phyloP scores from a whole-genome alignment of 2,329 filamentous ascomycete genomes.

The Phoma sp. region DNA sequence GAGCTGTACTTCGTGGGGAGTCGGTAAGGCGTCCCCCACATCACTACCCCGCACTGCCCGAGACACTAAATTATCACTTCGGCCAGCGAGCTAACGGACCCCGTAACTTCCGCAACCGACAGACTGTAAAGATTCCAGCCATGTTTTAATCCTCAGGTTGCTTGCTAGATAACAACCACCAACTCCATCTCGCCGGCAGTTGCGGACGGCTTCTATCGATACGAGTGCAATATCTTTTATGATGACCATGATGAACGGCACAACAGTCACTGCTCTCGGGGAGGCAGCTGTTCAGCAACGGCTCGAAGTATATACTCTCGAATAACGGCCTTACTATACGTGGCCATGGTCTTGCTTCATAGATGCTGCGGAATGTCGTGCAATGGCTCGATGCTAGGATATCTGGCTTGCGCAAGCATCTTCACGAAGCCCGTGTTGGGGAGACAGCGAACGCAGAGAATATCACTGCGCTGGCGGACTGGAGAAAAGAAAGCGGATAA shows the following conservation, averaged over 20 bases:
- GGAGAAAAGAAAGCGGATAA: background rate
- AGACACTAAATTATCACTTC: too few species aligned
- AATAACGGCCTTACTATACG: slow-evolving; percentile 1
- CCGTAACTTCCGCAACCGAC: slow-evolving; percentile 1
- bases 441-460: background rate
- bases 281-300: slow-evolving; percentile 10
- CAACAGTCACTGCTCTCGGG: background rate
- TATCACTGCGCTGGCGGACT: background rate
- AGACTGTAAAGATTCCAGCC: background rate
- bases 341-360: slow-evolving; percentile 12
- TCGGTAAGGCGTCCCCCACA: background rate
- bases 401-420: too few species aligned
- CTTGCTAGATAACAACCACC: background rate
- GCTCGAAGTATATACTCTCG: slow-evolving; percentile 1
- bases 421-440: background rate
- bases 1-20: background rate
- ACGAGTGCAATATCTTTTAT: background rate
- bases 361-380: slow-evolving; percentile 2
- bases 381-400: slow-evolving; percentile 16
- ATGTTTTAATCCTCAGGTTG: too few species aligned
- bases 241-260: background rate
- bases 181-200: background rate
- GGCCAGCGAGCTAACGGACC: background rate
- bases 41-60: background rate
- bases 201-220: background rate